Evolutionary conservation across 768 basidiomycete species (phyloP).

Genomic region (Tephrocybe sp.): DNA sequence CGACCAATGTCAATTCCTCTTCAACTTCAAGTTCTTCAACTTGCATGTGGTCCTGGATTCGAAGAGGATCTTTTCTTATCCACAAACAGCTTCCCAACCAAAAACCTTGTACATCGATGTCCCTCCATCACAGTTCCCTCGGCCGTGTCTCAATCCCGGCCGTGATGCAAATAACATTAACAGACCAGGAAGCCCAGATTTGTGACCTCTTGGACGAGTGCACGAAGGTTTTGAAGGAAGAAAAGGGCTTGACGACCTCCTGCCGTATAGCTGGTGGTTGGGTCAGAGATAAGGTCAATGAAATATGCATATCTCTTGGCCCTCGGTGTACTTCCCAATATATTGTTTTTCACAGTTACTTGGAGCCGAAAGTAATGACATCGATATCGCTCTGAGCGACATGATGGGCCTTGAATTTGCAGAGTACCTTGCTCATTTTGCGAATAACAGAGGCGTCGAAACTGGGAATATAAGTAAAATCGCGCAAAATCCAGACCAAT

Average conservation of each 20-base stretch:
- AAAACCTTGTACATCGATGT: slow-evolving; percentile 11
- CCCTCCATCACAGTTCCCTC: slow-evolving; percentile 8
- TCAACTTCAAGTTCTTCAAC: too few species aligned
- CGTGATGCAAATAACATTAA: slow-evolving; percentile 50
- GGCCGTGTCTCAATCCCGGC: slow-evolving; percentile 20
- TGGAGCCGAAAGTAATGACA: slow-evolving; percentile 79
- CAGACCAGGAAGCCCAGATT: slow-evolving; percentile 63
- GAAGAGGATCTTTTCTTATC: neutral
- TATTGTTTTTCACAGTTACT: slow-evolving; percentile 55
- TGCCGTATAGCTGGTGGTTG: slow-evolving; percentile 97
- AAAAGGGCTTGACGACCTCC: slow-evolving; percentile 51
- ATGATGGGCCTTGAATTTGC: slow-evolving; percentile 94
- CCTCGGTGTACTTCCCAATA: neutral
- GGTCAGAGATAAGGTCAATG: slow-evolving; percentile 92
- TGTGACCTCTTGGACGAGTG: slow-evolving; percentile 83
- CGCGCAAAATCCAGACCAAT: slow-evolving; percentile 93
- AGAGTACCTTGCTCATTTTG: slow-evolving; percentile 66
- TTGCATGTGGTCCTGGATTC: slow-evolving; percentile 12
- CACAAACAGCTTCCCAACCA: neutral
- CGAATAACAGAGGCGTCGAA: slow-evolving; percentile 45
- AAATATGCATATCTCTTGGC: neutral
- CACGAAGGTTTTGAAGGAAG: slow-evolving; percentile 49
- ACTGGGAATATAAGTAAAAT: slow-evolving; percentile 74
- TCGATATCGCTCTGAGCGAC: slow-evolving; percentile 86
- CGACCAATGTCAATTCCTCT: too few species aligned